These are phyloP conservation scores for Hemileccinum rubropunctum DNA, from an alignment of 768 basidiomycete species.

Conservation along the genomic window DNA sequence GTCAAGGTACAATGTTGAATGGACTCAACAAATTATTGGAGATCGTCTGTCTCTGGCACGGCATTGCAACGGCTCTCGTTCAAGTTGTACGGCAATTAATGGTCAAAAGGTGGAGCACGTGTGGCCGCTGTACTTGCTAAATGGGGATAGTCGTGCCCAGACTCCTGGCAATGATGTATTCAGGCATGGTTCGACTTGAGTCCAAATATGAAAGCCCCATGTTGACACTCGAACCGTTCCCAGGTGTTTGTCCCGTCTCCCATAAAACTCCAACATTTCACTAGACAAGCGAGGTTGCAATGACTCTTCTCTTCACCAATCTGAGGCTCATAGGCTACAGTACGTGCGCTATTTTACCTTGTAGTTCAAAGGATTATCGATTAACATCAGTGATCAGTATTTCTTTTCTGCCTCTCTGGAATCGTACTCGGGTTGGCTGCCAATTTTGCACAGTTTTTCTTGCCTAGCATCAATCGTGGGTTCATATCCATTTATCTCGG, in stretches of 20 bases:
- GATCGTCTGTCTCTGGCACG: no score
- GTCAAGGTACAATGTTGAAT: no score
- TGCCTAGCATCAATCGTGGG: constrained; percentile 64
- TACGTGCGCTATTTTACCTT: constrained; percentile 27
- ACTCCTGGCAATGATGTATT: not conserved
- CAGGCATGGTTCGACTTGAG: constrained; percentile 3
- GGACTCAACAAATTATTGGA: no score
- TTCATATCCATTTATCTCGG: constrained; percentile 8
- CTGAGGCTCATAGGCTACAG: constrained; percentile 52
- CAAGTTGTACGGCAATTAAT: no score
- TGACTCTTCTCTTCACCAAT: constrained; percentile 64
- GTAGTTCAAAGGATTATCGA: constrained; percentile 20
- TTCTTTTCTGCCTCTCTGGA: constrained; percentile 38
- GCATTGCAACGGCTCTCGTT: no score
- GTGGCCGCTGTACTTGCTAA: not conserved
- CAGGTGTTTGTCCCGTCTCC: constrained; percentile 8
- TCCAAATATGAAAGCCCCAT: constrained; percentile 15
- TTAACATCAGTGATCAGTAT: constrained; percentile 33
- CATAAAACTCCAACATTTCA: constrained; percentile 5
- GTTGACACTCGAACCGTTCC: no score
- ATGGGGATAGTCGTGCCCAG: not conserved
- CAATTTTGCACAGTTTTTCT: constrained; percentile 65
- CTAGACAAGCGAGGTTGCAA: constrained; percentile 23
- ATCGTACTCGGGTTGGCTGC: constrained; percentile 66
- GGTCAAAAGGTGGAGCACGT: not conserved